Base-by-base conservation (phyloP, 1,139 yeast genomes). In the Blastobotrys indianensis region DNA sequence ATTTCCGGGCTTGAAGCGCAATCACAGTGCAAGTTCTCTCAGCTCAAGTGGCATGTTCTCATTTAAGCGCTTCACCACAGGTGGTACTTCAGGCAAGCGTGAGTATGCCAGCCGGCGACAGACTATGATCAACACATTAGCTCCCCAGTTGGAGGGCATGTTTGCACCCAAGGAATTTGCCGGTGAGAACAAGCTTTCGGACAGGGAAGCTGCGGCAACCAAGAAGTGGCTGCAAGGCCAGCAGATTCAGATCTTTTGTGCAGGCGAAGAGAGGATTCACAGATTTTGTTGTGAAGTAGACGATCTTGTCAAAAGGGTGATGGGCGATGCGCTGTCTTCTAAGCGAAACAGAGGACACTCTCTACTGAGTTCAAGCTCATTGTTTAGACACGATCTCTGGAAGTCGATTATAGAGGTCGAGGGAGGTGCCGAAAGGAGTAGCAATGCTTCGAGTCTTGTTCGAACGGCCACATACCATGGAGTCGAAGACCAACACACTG, bases 221-320 rank as follows among this genome's bases (percentile, higher is more conserved):
- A 50, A 52, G 30, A 52, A 56, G 31, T 66, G 64, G 63, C 54
- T 66, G 39, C 54, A 60, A 15, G 62, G 62, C 6, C 62, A 61
- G 47, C 55, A 59, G 7, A 61, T 64, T 30, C 68, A 64, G 42
- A 65, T 64, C 45, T 56, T 66, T 37, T 62, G 69, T 39, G 57
- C 56, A 5, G 66, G 67, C 10, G 70, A 66, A 44, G 70, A 66
- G 48, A 51, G 60, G 12, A 58, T 66, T 34, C 70, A 65, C 41
- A 47, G 70, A 9, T 66, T 62, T 37, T 59, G 61, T 37, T 64
- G 66, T 37, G 70, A 66, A 47, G 56, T 66, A 3, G 68, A 64
- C 29, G 62, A 55, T 33, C 53, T 66, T 12, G 61, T 64, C 4
- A 58, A 58, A 46, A 54, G 66, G 15, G 51, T 66, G 2, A 50